Evolutionary conservation across 2,329 filamentous ascomycete species (phyloP).

Genomic region (Penicillium frequentans): DNA sequence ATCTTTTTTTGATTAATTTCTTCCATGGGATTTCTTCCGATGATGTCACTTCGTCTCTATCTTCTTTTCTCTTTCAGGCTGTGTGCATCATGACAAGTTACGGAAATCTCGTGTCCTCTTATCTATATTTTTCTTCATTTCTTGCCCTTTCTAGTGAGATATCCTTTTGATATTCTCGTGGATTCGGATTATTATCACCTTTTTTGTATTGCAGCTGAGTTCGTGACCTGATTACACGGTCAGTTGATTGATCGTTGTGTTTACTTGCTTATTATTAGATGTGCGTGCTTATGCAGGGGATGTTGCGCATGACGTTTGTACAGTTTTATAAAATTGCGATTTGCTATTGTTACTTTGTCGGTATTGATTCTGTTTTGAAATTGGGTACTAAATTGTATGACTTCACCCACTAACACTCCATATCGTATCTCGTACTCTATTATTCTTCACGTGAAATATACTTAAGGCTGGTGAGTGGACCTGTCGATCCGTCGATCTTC

Average conservation of each 20-base stretch:
- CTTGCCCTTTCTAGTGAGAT: neutral
- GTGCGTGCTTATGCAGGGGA: no score
- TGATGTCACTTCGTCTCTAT: neutral
- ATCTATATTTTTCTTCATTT: neutral
- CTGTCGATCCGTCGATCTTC: neutral
- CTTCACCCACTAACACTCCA: neutral
- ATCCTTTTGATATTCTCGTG: neutral
- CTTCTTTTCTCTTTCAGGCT: neutral
- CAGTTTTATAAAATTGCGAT: no score
- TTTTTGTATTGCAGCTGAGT: neutral
- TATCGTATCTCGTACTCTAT: neutral
- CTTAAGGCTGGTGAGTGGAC: neutral
- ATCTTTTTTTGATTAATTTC: neutral
- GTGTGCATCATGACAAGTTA: neutral
- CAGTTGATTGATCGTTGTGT: no score
- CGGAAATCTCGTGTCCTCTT: neutral
- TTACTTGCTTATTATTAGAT: no score
- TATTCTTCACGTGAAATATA: neutral
- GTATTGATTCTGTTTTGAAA: neutral
- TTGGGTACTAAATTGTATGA: neutral
- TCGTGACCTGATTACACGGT: neutral
- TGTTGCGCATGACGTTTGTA: no score
- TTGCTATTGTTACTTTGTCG: no score
- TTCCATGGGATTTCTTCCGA: neutral
- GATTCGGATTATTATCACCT: neutral